A percentile compares a stretch with the other conserved stretches of the same genome.
Evolutionary conservation across 2,329 filamentous ascomycete species (phyloP).

Genomic region (Talaromyces islandicus): DNA sequence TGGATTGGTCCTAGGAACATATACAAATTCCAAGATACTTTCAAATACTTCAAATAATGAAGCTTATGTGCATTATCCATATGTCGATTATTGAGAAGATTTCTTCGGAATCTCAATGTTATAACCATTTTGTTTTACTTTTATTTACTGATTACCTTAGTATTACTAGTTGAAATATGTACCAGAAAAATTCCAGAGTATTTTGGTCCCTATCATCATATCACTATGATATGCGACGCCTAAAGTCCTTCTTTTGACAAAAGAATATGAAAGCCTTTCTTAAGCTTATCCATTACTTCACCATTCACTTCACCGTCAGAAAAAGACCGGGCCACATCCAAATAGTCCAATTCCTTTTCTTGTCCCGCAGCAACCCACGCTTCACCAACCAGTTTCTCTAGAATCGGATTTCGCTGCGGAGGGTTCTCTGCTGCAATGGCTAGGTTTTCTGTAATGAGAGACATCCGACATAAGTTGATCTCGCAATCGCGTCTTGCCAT

Average conservation of each 20-base stretch:
- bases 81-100: too few relatives aligned
- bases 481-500: conserved; percentile 1
- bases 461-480: conserved; percentile 9
- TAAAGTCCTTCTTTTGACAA: not conserved
- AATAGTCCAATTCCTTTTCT: not conserved
- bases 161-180: too few relatives aligned
- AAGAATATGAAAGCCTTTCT: not conserved
- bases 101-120: too few relatives aligned
- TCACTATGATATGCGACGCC: too few relatives aligned
- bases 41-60: too few relatives aligned
- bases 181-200: too few relatives aligned
- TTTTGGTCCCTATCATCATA: too few relatives aligned
- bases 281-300: not conserved
- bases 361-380: not conserved
- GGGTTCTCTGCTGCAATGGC: not conserved
- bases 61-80: too few relatives aligned
- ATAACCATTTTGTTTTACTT: too few relatives aligned
- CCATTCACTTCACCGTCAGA: not conserved
- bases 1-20: too few relatives aligned
- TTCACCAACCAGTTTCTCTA: not conserved
- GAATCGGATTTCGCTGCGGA: not conserved
- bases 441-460: conserved; percentile 10
- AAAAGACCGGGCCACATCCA: not conserved
- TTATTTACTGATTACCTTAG: too few relatives aligned
- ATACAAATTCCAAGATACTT: too few relatives aligned